Base-by-base conservation (phyloP, 1,284 basidiomycete genomes). In the Cryptococcus sp. region DNA sequence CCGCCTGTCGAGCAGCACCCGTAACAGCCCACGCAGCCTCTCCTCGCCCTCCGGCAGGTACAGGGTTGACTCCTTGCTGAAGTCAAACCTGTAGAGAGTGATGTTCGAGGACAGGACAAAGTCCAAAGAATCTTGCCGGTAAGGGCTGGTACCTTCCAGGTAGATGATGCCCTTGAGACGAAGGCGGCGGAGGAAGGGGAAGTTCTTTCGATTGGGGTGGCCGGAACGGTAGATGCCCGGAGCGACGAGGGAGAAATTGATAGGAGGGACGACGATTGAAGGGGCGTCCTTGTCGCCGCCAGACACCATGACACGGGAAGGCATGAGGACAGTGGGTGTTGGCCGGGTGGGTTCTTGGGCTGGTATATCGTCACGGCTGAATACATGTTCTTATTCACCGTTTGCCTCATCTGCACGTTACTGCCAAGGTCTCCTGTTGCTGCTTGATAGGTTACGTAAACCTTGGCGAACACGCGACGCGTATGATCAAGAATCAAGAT, bases 201-300 rank as follows among this genome's bases (percentile, higher is more conserved):
- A 73, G 63, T 78, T 78, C 61, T 73, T 71, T 52, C 61, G 63
- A 55, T 78, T 77, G 3, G 77, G 77, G 61, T 78, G 76, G 0
- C 77, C 77, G 7, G 68, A 72, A 12, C 75, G 57, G 54, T 75
- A 76, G n/a, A 77, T 64, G 8, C 72, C 71, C 1, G 68, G 69
- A 36, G 66, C 71, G 50, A 77, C 73, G 24, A 77, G 70, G 1
- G 76, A 75, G 61, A 79, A 80, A 62, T 79, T 79, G 63, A 79
- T 78, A 12, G 79, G 78, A 42, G 77, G 70, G 7, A 79, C 72
- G 8, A 76, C 58, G 15, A 71, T 62, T 6, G 64, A 59, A 1
- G 67, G 46, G 28, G 28, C 28, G 28, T 33, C 28, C 5, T 4
- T 9, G 28, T 33, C 28, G 28, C 28, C 28, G 28, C 28, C 28